These are phyloP conservation scores for Abelmoschus esculentus DNA, from an alignment of 345 rosid genomes.

Conservation along the genomic window DNA sequence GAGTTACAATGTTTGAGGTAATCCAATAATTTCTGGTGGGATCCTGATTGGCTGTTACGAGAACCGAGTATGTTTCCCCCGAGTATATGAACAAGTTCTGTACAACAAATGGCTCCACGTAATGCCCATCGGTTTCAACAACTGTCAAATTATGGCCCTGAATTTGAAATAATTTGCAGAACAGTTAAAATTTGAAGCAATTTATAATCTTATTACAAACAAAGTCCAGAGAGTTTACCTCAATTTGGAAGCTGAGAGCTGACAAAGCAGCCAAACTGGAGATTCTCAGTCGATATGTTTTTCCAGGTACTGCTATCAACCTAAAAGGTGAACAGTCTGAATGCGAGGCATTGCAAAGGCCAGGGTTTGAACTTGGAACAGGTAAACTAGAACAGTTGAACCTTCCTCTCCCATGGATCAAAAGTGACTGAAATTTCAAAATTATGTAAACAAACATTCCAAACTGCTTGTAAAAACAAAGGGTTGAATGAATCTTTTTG, in stretches of 20 bases:
- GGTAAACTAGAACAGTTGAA: conserved; percentile 45
- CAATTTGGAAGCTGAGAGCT: conserved; percentile 70
- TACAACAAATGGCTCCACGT: conserved; percentile 57
- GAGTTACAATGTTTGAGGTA: conserved; percentile 46
- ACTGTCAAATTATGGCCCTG: conserved; percentile 74
- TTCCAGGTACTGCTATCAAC: conserved; percentile 45
- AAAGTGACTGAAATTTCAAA: conserved; percentile 40
- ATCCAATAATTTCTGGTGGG: conserved; percentile 63
- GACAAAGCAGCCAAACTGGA: conserved; percentile 50
- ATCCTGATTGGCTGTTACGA: conserved; percentile 46
- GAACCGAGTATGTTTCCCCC: conserved; percentile 69
- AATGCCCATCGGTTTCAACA: conserved; percentile 72
- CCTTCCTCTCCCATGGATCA: conserved; percentile 65
- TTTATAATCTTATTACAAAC: background rate
- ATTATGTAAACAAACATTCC: background rate
- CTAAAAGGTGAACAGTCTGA: conserved; percentile 41
- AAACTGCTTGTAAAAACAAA: background rate
- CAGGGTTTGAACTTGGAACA: conserved; percentile 17
- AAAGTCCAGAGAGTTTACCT: conserved; percentile 28
- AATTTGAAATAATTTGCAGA: background rate
- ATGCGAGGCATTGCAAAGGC: conserved; percentile 35
- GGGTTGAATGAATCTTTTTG: background rate
- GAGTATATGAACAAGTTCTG: conserved; percentile 63
- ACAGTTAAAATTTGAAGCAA: background rate
- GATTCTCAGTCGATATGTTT: conserved; percentile 54